phyloP scores from a whole-genome alignment of 2,329 filamentous ascomycete genomes.

The Ophiocordyceps camponoti-leonardi region DNA sequence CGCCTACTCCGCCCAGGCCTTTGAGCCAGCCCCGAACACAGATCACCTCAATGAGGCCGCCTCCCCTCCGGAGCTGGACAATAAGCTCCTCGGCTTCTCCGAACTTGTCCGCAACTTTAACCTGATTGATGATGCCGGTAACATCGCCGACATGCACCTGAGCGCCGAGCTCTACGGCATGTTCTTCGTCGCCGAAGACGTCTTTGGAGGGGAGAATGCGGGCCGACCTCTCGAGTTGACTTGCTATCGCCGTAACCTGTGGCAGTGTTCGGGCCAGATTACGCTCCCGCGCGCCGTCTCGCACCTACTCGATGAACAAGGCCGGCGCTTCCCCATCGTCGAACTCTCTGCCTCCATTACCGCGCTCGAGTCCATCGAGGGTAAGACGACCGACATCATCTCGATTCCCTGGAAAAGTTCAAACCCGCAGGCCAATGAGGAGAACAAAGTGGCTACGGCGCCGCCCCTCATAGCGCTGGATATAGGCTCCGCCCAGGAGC shows the following conservation, averaged over 20 bases:
- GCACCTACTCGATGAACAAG: conserved; percentile 55
- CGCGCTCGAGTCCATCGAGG: conserved; percentile 81
- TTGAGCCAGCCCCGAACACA: conserved; percentile 24
- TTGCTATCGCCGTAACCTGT: conserved; percentile 87
- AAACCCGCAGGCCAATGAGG: conserved; percentile 34
- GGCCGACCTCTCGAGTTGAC: conserved; percentile 63
- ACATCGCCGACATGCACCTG: conserved; percentile 47
- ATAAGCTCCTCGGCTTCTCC: conserved; percentile 61
- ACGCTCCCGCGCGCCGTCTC: conserved; percentile 58
- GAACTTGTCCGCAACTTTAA: conserved; percentile 40
- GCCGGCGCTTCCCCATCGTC: conserved; percentile 58
- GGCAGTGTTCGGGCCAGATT: conserved; percentile 82
- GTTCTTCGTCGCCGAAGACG: conserved; percentile 76
- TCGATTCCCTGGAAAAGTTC: conserved; percentile 89
- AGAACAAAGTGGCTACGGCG: conserved; percentile 28
- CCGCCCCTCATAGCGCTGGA: conserved; percentile 40
- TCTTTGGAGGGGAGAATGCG: conserved; percentile 43
- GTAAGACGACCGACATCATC: conserved; percentile 83
- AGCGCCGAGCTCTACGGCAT: conserved; percentile 68
- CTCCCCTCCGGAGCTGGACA: conserved; percentile 41
- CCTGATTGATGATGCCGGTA: conserved; percentile 48
- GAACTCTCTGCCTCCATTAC: conserved; percentile 70
- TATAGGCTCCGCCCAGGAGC: conserved; percentile 40
- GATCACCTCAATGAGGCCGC: conserved; percentile 27
- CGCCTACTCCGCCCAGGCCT: conserved; percentile 33